Base-by-base conservation (phyloP, 139 green algal species). In the Micromonas commoda region DNA sequence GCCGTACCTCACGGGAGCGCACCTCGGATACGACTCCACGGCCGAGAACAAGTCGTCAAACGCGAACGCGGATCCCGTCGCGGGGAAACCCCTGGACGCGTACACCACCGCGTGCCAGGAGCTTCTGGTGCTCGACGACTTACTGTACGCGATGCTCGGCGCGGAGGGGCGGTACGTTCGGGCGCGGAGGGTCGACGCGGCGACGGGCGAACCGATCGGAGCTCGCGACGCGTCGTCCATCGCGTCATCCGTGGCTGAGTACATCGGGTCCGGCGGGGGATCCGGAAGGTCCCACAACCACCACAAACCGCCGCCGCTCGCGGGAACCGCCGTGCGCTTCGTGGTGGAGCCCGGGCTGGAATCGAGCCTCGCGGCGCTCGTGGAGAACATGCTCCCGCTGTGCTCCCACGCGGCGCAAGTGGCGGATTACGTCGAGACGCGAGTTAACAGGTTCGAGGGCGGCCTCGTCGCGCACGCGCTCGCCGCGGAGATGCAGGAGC, bases 111-210 rank as follows among this genome's bases (percentile, higher is more conserved):
- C 69, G 19, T 76, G 84, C 3, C 85, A 89, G 54, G 85, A 89
- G 73, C 64, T 82, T 16, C 52, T 89, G 3, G 79, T 97, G n/a
- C 85, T 97, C 63, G 86, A 93, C 51, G 92, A 97, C 80, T 77
- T 97, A 75, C 84, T 97, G 45, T 88, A 83, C 20, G 88, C 86
- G 2, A 93, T 97, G 84, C 83, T 92, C 83, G 92, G 92, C 13
- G 69, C 89, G 5, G 85, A 82, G 6, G 91, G 88, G 2, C 76
- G 76, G 52, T 90, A 86, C 54, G 64, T 96, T 1, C 23, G 64
- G 33, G 78, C 82, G 31, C 20, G 67, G 34, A 66, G 66, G 9
- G 2, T 2, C 31, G 29, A 33, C 1, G 32, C n/a, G 29, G 33
- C 29, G 66, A 29, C 52, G n/a, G n/a, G 28, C 66, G 1, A 33